Conservation (phyloP, 345 rosid species). For the Salix exigua region DNA sequence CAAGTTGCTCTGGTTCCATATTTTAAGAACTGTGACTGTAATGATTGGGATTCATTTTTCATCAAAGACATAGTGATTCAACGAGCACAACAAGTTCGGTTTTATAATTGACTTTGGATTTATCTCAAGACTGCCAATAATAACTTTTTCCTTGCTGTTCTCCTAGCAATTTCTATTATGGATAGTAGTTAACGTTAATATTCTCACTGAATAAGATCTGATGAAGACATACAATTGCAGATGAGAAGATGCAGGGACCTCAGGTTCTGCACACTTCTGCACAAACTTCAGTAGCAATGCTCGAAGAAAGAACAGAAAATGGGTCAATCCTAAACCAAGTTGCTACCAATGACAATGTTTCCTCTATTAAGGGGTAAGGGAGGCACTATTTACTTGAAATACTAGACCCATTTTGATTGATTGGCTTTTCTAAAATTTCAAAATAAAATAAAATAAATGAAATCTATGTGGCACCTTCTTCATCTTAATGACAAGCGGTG, state of each 20-base stretch:
- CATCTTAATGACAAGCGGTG: background rate
- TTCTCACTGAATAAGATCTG: constrained; percentile 21
- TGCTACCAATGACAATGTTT: constrained; percentile 22
- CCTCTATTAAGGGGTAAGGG: constrained; percentile 47
- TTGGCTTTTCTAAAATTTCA: background rate
- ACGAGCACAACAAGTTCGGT: constrained; percentile 2
- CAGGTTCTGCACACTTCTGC: constrained; percentile 32
- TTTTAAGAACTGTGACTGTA: constrained; percentile 29
- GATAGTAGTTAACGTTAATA: constrained; percentile 4
- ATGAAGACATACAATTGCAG: constrained; percentile 42
- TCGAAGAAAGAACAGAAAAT: constrained; percentile 35
- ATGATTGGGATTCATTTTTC: constrained; percentile 19
- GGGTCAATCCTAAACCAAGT: constrained; percentile 24
- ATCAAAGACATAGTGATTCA: constrained; percentile 3
- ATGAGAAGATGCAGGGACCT: constrained; percentile 41
- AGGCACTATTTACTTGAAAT: constrained; percentile 7
- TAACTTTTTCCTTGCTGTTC: constrained; percentile 11
- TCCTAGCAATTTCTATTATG: constrained; percentile 10
- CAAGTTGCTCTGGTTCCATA: background rate
- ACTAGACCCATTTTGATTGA: background rate
- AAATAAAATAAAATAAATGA: background rate
- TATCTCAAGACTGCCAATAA: constrained; percentile 10
- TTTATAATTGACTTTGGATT: constrained; percentile 7
- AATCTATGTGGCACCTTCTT: background rate
- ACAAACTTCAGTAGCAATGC: constrained; percentile 33